These are phyloP conservation scores for Tagetes erecta DNA, from an alignment of 129 eudicot species.

Conservation along the genomic window DNA sequence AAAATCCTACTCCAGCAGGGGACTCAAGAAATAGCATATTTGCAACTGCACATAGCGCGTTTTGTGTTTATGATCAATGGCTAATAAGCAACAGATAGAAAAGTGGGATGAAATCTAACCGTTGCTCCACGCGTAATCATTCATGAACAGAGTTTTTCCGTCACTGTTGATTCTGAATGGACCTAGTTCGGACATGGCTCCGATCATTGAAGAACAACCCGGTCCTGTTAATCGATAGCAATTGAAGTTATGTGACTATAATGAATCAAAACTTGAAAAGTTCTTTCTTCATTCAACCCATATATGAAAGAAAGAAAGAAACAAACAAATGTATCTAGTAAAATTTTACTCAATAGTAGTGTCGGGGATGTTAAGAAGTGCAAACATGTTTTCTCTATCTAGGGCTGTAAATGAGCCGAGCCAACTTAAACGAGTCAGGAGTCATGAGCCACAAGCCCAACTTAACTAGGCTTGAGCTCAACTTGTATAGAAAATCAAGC, in stretches of 20 bases:
- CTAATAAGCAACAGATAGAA: background rate
- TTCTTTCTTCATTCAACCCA: background rate
- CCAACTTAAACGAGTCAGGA: no score
- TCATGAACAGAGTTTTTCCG: slow-evolving; percentile 35
- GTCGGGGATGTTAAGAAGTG: background rate
- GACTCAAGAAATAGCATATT: slow-evolving; percentile 61
- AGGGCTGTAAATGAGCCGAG: no score
- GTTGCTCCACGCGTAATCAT: slow-evolving; percentile 50
- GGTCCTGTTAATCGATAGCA: slow-evolving; percentile 24
- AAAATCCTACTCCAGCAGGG: slow-evolving; percentile 65
- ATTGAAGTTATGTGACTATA: background rate
- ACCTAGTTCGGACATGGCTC: slow-evolving; percentile 51
- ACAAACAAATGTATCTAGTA: background rate
- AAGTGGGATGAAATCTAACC: slow-evolving; percentile 25
- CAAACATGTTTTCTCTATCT: no score
- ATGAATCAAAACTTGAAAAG: background rate
- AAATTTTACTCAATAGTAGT: no score
- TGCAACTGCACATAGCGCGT: slow-evolving; percentile 38
- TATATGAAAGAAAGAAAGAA: background rate
- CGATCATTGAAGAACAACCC: slow-evolving; percentile 41
- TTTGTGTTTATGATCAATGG: slow-evolving; percentile 11
- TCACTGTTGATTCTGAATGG: slow-evolving; percentile 52
- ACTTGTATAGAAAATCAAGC: no score
- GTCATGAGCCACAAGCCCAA: no score
- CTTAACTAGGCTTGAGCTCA: no score